These are phyloP conservation scores for Isabelozyma rhagii DNA, from an alignment of 805 yeast species.

Conservation along the genomic window DNA sequence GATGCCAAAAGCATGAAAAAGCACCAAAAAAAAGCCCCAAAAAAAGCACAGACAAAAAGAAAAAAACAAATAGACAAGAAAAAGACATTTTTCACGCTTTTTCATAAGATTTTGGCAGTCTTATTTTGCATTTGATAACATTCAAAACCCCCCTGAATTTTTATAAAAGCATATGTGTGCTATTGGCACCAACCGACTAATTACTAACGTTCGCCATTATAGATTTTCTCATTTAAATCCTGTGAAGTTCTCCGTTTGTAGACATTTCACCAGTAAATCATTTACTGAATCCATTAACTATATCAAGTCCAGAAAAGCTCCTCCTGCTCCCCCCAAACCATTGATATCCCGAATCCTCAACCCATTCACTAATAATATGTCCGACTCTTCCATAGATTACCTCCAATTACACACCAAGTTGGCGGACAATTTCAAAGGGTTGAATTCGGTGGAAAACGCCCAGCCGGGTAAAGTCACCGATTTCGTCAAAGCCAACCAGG, in stretches of 20 bases:
- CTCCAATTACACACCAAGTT: conserved; percentile 34
- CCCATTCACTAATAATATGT: neutral
- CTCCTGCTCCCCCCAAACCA: neutral
- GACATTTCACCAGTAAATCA: neutral
- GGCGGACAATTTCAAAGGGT: conserved; percentile 77
- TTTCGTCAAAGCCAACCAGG: conserved; percentile 80
- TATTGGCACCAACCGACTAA: neutral
- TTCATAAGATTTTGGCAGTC: neutral
- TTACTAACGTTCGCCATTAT: neutral
- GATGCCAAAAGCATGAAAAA: neutral
- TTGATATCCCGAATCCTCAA: neutral
- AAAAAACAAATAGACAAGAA: no score
- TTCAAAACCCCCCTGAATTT: neutral
- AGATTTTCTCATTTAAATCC: neutral
- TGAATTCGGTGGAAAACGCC: conserved; percentile 72
- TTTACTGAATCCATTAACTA: neutral
- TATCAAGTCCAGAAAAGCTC: neutral
- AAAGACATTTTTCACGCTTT: neutral
- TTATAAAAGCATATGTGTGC: neutral
- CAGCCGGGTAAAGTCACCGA: conserved; percentile 78
- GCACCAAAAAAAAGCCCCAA: neutral
- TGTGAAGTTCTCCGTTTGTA: neutral
- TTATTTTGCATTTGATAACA: neutral
- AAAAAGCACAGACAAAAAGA: neutral
- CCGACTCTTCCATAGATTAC: conserved; percentile 14